These are phyloP conservation scores for Ilyonectria robusta DNA, from an alignment of 2,329 filamentous ascomycete species.

Conservation along the genomic window DNA sequence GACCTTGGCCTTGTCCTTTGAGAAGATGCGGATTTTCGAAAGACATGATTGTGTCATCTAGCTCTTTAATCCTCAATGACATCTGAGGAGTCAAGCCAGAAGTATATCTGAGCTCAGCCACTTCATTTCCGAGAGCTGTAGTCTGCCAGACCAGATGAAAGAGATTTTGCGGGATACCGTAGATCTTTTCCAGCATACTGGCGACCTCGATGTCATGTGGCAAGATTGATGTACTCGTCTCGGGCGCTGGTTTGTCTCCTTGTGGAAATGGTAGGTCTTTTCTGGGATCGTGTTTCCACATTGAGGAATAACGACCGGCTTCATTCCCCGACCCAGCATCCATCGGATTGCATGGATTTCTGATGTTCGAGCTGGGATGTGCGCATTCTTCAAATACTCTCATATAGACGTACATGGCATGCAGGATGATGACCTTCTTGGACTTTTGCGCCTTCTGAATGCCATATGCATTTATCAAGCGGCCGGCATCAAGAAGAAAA, in stretches of 20 bases:
- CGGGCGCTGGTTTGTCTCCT: neutral
- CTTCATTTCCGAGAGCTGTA: conserved; percentile 5
- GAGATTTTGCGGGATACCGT: conserved; percentile 2
- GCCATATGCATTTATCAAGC: conserved; percentile 1
- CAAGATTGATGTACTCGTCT: neutral
- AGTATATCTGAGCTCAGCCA: neutral
- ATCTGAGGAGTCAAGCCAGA: neutral
- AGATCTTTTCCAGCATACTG: neutral
- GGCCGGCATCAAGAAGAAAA: conserved; percentile 1
- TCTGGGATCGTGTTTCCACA: neutral
- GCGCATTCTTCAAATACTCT: conserved; percentile 3
- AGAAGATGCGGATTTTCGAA: neutral
- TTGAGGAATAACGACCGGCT: neutral
- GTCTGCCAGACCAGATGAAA: conserved; percentile 7
- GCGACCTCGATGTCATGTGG: neutral
- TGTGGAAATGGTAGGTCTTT: neutral
- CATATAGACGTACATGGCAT: conserved; percentile 5
- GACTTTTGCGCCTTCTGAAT: conserved; percentile 4
- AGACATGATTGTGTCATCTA: neutral
- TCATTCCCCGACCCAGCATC: neutral
- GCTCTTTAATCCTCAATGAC: neutral
- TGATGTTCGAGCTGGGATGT: neutral
- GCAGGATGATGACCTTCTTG: neutral
- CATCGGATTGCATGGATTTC: neutral
- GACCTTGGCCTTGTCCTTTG: neutral